Base-by-base conservation (phyloP, 2,329 filamentous ascomycete species). In the Cadophora gregata region DNA sequence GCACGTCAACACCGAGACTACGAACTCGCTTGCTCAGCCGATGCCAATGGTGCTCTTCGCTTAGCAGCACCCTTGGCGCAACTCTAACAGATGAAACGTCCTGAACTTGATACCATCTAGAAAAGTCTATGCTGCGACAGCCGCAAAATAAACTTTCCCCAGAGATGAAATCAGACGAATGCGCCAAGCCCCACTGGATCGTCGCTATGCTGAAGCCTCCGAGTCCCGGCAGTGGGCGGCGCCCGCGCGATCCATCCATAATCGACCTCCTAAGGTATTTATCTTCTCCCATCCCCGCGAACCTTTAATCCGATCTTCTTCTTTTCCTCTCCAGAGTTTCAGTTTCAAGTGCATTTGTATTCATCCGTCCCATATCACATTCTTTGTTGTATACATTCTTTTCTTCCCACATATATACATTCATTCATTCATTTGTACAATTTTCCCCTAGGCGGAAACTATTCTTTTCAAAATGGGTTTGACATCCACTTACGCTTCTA, bases 401-500 rank as follows among this genome's bases (percentile, higher is more conserved):
- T 56, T 31, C 19, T 16, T 42, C 19, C 38, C 21, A 58, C 29
- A 47, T n/a, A 47, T 42, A 42, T 42, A 38, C 53, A 36, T 36
- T 56, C 55, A 42, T 58, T 58, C 55, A 24, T 19, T 38, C 50
- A 7, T 53, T 25, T 27, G n/a, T 51, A 36, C 31, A 36, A n/a
- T 33, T 33, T 9, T 7, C 45, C 45, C 19, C 50, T 12, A 36
- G 6, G 31, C 31, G 31, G 27, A 29, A 31, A 55, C 27, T n/a
- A 9, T n/a, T 31, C 50, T 21, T 42, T 38, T 58, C 58, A 62
- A 33, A 36, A 62, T 69, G 63, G 47, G 60, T 67, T 66, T 59
- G 64, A 66, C 1, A 63, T 65, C 42, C 63, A 25, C 59, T 48
- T 68, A 60, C 24, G 48, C 59, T 62, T 66, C 67, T 14, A 53